A percentile compares a stretch with the other conserved stretches of the same genome.
Conservation (phyloP, 1,139 yeast genomes). For the Candida sp. region DNA sequence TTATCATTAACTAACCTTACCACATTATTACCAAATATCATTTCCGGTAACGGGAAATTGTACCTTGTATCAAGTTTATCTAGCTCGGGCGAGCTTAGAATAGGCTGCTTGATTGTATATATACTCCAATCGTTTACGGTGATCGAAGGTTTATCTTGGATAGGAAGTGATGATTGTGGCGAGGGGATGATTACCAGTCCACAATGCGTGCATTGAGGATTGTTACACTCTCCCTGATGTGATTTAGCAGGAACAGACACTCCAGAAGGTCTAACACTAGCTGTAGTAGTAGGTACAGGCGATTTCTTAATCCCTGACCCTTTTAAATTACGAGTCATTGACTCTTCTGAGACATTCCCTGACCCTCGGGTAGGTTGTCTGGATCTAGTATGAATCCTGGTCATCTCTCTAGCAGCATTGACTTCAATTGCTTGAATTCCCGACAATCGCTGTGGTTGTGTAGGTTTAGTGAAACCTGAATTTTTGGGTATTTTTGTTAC, state of each 20-base stretch:
- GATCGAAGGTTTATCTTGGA: conserved; percentile 63
- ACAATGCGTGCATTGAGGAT: conserved; percentile 61
- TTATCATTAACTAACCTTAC: conserved; percentile 48
- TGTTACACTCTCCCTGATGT: conserved; percentile 34
- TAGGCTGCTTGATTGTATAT: conserved; percentile 71
- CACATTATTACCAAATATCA: conserved; percentile 91
- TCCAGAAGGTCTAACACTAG: neutral
- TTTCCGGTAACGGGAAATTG: conserved; percentile 88
- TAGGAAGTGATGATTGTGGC: conserved; percentile 61
- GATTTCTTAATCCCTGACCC: neutral
- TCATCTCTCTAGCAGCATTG: conserved; percentile 65
- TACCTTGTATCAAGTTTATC: conserved; percentile 60
- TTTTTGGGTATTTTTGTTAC: neutral
- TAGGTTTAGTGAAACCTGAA: neutral
- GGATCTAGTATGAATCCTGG: conserved; percentile 35
- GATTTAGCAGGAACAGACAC: conserved; percentile 31
- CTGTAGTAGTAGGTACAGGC: neutral
- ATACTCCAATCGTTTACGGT: conserved; percentile 74
- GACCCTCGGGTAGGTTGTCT: conserved; percentile 23
- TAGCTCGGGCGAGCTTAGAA: conserved; percentile 69
- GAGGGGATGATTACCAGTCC: conserved; percentile 73
- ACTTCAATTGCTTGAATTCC: conserved; percentile 58
- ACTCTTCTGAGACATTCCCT: conserved; percentile 4
- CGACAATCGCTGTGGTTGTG: conserved; percentile 1
- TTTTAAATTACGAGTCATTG: neutral